phyloP scores from a whole-genome alignment of 768 basidiomycete genomes.

The Boletus pseudopeckii region DNA sequence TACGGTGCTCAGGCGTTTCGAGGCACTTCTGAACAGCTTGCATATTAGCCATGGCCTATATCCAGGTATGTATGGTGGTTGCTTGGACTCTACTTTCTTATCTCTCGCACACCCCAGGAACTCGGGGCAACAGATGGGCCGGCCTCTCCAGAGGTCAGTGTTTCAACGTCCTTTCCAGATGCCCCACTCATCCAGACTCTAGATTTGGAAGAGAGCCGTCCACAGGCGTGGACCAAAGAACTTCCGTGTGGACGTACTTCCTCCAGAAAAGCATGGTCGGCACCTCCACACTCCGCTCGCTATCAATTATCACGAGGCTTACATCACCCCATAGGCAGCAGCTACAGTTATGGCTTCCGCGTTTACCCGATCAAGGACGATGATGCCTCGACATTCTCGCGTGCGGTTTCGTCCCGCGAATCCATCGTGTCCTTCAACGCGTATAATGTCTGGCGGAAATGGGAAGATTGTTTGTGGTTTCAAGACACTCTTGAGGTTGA shows the following conservation, averaged over 20 bases:
- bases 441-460: constrained; percentile 75
- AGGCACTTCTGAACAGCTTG: background rate
- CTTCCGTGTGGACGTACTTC: constrained; percentile 59
- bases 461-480: constrained; percentile 81
- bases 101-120: constrained; percentile 7
- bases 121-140: constrained; percentile 5
- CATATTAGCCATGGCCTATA: constrained; percentile 2
- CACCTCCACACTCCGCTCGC: constrained; percentile 6
- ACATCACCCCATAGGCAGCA: constrained; percentile 39
- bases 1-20: background rate
- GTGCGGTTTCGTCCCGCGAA: constrained; percentile 32
- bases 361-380: constrained; percentile 44
- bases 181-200: background rate
- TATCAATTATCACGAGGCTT: background rate
- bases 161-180: background rate
- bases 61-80: constrained; percentile 11
- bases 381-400: constrained; percentile 25
- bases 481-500: constrained; percentile 67
- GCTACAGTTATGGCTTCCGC: constrained; percentile 59
- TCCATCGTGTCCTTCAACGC: constrained; percentile 38
- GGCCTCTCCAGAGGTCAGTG: constrained; percentile 26
- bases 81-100: background rate
- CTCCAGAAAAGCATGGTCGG: constrained; percentile 56
- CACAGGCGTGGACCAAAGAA: constrained; percentile 53
- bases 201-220: constrained; percentile 64